Conservation (phyloP, 352 stramenopile genomes). For the Globisporangium parvum region DNA sequence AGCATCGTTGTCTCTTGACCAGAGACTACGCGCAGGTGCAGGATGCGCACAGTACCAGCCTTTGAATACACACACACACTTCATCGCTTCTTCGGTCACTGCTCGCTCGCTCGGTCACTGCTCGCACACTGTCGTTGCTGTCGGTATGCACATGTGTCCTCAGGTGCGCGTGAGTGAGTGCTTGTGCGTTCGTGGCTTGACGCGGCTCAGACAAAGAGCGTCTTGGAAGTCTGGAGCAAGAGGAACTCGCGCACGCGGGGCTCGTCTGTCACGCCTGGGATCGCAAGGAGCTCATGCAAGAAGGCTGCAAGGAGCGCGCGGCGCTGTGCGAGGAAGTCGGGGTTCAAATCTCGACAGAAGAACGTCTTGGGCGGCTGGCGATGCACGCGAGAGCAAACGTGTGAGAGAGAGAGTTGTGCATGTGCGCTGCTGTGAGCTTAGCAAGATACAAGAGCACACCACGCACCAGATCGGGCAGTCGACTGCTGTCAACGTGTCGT, state of each 20-base stretch:
- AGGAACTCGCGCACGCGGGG: constrained; percentile 53
- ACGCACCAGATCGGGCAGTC: background rate
- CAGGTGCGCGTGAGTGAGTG: background rate
- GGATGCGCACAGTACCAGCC: too few relatives aligned
- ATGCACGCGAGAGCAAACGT: background rate
- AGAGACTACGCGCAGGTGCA: too few relatives aligned
- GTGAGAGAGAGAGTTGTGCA: too few relatives aligned
- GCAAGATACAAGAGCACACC: background rate
- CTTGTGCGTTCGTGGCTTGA: too few relatives aligned
- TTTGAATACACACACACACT: background rate
- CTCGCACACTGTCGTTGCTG: background rate
- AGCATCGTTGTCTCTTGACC: too few relatives aligned
- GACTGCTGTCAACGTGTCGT: background rate
- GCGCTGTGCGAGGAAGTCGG: constrained; percentile 52
- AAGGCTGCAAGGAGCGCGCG: constrained; percentile 48
- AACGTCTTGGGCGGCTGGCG: constrained; percentile 57
- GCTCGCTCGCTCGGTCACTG: too few relatives aligned
- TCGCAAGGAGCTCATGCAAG: constrained; percentile 55
- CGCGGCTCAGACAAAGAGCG: constrained; percentile 44
- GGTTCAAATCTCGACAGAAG: constrained; percentile 68
- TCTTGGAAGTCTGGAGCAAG: constrained; percentile 45
- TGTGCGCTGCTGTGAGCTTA: too few relatives aligned
- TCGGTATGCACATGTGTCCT: background rate
- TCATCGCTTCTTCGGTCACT: background rate
- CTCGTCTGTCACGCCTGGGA: constrained; percentile 54